These are phyloP conservation scores for Sambucus nigra DNA, from an alignment of 129 eudicot genomes.

Conservation along the genomic window DNA sequence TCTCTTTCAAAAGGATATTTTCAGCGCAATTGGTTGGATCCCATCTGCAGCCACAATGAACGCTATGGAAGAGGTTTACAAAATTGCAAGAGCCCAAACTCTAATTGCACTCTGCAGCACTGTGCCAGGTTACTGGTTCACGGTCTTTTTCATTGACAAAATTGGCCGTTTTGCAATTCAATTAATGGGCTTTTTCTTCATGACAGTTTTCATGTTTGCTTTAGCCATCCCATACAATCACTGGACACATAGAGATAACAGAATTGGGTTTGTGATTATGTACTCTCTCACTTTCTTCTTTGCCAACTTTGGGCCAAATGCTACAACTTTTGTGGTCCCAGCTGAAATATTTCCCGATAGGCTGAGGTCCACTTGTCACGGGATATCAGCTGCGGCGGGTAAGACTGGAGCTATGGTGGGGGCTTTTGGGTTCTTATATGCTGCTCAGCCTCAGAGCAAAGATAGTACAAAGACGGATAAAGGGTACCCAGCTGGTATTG, in stretches of 20 bases:
- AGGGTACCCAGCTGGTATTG: neutral
- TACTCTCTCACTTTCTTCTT: neutral
- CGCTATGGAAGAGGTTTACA: neutral
- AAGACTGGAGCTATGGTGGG: neutral
- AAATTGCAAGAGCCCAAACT: neutral
- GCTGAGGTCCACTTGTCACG: neutral
- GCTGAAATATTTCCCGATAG: neutral
- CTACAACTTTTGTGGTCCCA: neutral
- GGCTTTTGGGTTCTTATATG: neutral
- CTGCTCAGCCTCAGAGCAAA: neutral
- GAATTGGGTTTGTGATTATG: neutral
- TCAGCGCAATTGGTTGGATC: constrained; percentile 9
- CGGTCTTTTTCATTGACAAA: neutral
- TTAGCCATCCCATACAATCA: neutral
- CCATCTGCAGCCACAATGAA: neutral
- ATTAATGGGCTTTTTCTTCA: neutral
- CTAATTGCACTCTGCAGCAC: neutral
- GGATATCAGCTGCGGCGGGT: neutral
- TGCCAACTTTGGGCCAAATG: neutral
- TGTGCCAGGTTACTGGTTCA: neutral
- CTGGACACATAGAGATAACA: neutral
- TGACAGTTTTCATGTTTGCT: neutral
- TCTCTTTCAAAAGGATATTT: constrained; percentile 12
- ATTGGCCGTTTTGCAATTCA: neutral
- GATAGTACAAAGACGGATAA: neutral